Percentiles rank a stretch among this genome's conserved stretches.
phyloP scores from a whole-genome alignment of 805 yeast genomes.

The Zygosaccharomyces rouxii region DNA sequence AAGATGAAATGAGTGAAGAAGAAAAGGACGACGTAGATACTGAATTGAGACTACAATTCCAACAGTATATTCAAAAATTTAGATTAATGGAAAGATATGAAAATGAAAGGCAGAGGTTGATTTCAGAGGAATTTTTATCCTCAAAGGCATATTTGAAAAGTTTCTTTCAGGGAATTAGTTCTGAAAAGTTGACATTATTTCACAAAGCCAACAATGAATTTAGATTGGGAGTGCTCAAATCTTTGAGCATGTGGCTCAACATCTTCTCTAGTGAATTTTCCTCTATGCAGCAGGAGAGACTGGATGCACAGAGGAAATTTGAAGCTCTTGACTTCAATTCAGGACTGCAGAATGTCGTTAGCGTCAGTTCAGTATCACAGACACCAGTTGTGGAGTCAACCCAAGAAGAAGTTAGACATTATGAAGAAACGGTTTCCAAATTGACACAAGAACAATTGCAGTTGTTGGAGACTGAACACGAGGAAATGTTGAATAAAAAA shows the following conservation, averaged over 20 bases:
- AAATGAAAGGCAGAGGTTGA: slow-evolving; percentile 36
- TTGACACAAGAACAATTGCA: slow-evolving; percentile 53
- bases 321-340: slow-evolving; percentile 29
- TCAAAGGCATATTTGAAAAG: slow-evolving; percentile 24
- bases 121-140: slow-evolving; percentile 22
- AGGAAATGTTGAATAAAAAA: slow-evolving; percentile 49
- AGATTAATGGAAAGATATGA: slow-evolving; percentile 51
- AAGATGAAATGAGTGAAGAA: slow-evolving; percentile 36
- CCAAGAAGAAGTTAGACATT: slow-evolving; percentile 35
- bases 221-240: slow-evolving; percentile 46
- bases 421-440: slow-evolving; percentile 34
- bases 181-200: slow-evolving; percentile 35
- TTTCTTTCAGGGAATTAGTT: slow-evolving; percentile 31
- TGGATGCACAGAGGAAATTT: slow-evolving; percentile 40
- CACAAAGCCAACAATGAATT: slow-evolving; percentile 41
- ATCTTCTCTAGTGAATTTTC: slow-evolving; percentile 44
- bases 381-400: slow-evolving; percentile 24
- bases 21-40: slow-evolving; percentile 56
- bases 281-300: slow-evolving; percentile 46
- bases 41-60: slow-evolving; percentile 49
- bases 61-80: slow-evolving; percentile 48
- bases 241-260: slow-evolving; percentile 44
- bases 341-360: slow-evolving; percentile 15
- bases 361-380: slow-evolving; percentile 32
- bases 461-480: slow-evolving; percentile 55